Percentiles rank a stretch among this genome's conserved stretches.
These are phyloP conservation scores for Pichia nakasei DNA, from an alignment of 805 yeast species.

Conservation along the genomic window DNA sequence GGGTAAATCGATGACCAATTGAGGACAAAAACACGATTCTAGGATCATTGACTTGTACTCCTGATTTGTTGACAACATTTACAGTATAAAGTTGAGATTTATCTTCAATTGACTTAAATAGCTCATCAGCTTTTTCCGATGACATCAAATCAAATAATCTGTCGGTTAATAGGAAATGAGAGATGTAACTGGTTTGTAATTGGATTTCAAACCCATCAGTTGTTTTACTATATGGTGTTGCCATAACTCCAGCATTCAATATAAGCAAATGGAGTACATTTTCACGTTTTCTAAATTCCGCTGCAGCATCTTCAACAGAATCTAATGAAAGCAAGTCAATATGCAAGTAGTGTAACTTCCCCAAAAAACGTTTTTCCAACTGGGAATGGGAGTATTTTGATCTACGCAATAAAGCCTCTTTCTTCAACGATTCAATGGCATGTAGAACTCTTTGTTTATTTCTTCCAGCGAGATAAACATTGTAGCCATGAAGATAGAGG, in stretches of 20 bases:
- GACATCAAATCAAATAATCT: slow-evolving; percentile 46
- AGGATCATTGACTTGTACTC: slow-evolving; percentile 27
- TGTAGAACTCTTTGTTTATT: slow-evolving; percentile 44
- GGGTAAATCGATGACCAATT: slow-evolving; percentile 50
- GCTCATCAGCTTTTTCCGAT: slow-evolving; percentile 10
- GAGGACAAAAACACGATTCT: slow-evolving; percentile 59
- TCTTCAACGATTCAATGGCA: slow-evolving; percentile 46
- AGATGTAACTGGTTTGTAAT: slow-evolving; percentile 66
- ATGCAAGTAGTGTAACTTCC: slow-evolving; percentile 44
- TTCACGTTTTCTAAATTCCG: slow-evolving; percentile 38
- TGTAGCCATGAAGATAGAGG: slow-evolving; percentile 69
- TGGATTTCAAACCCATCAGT: slow-evolving; percentile 65
- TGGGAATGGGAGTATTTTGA: slow-evolving; percentile 14
- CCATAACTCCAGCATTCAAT: slow-evolving; percentile 77
- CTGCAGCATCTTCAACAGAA: slow-evolving; percentile 42
- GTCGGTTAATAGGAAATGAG: slow-evolving; percentile 66
- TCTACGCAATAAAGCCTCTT: slow-evolving; percentile 39
- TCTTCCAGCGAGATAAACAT: slow-evolving; percentile 69
- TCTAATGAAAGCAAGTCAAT: slow-evolving; percentile 45
- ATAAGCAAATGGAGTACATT: slow-evolving; percentile 49
- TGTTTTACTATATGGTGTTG: slow-evolving; percentile 58
- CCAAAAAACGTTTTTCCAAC: slow-evolving; percentile 28
- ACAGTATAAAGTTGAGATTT: neutral
- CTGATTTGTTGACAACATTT: slow-evolving; percentile 2
- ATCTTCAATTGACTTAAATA: neutral